Conservation (phyloP, 2,329 filamentous ascomycete species). For the Fusarium burgessii region DNA sequence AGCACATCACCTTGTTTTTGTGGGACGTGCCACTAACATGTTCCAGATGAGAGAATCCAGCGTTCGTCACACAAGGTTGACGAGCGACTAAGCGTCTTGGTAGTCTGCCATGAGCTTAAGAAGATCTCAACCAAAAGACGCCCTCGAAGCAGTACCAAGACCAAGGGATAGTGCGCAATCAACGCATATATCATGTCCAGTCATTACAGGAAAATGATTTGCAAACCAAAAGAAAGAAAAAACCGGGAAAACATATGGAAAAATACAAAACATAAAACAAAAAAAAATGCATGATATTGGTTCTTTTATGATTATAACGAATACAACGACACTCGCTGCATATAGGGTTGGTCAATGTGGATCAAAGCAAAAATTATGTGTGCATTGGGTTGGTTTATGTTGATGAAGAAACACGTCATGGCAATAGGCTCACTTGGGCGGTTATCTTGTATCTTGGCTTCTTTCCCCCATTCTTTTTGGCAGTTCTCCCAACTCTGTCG, state of each 20-base stretch:
- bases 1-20: background rate
- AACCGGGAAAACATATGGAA: slow-evolving; percentile 19
- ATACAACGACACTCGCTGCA: slow-evolving; percentile 37
- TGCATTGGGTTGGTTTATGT: slow-evolving; percentile 30
- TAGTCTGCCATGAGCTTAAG: slow-evolving; percentile 56
- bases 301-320: slow-evolving; percentile 33
- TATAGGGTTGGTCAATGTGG: slow-evolving; percentile 11
- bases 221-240: slow-evolving; percentile 21
- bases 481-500: slow-evolving; percentile 50
- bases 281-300: slow-evolving; percentile 21
- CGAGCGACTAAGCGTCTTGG: slow-evolving; percentile 50
- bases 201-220: slow-evolving; percentile 33
- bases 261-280: slow-evolving; percentile 10
- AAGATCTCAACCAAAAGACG: slow-evolving; percentile 53
- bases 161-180: slow-evolving; percentile 42
- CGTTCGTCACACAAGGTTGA: slow-evolving; percentile 50
- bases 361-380: slow-evolving; percentile 15
- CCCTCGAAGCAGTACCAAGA: slow-evolving; percentile 45
- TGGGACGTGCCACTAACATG: slow-evolving; percentile 32
- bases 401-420: slow-evolving; percentile 35
- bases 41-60: slow-evolving; percentile 50
- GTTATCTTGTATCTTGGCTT: slow-evolving; percentile 51
- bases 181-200: slow-evolving; percentile 26
- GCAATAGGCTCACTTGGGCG: slow-evolving; percentile 46
- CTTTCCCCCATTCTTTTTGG: slow-evolving; percentile 50